Conservation (phyloP, 768 basidiomycete genomes). For the Tulasnella sp. region DNA sequence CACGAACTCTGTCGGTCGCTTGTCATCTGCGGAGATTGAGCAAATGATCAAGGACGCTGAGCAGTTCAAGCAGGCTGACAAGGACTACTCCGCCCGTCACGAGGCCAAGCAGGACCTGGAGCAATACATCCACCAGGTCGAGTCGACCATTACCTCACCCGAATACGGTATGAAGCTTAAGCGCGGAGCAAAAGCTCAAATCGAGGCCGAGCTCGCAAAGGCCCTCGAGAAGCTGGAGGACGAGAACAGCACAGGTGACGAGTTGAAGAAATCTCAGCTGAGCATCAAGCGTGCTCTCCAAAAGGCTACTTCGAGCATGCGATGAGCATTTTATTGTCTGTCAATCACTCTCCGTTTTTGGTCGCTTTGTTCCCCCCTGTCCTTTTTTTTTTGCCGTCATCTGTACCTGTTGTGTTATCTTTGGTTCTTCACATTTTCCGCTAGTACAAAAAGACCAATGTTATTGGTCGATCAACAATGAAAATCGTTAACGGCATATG, state of each 20-base stretch:
- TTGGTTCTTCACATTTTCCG: slow-evolving; percentile 10
- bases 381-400: slow-evolving; percentile 12
- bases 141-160: slow-evolving; percentile 91
- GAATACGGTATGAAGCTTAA: slow-evolving; percentile 99
- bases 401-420: slow-evolving; percentile 12
- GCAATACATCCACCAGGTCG: slow-evolving; percentile 95
- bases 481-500: slow-evolving; percentile 9
- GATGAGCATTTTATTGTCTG: slow-evolving; percentile 45
- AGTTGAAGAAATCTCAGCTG: slow-evolving; percentile 93
- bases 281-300: slow-evolving; percentile 94
- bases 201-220: slow-evolving; percentile 96
- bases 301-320: slow-evolving; percentile 91
- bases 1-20: slow-evolving; percentile 98
- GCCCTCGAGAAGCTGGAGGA: slow-evolving; percentile 98
- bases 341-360: background rate
- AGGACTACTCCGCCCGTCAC: slow-evolving; percentile 96
- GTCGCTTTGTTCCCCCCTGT: background rate
- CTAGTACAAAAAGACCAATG: slow-evolving; percentile 2
- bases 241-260: slow-evolving; percentile 88
- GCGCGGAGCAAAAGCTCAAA: slow-evolving; percentile 89
- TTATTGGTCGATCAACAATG: slow-evolving; percentile 6
- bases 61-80: slow-evolving; percentile 93
- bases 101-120: slow-evolving; percentile 98
- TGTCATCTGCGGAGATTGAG: slow-evolving; percentile 95
- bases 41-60: slow-evolving; percentile 99